These are phyloP conservation scores for Plantago elongata DNA, from an alignment of 257 asterid genomes.

Conservation along the genomic window DNA sequence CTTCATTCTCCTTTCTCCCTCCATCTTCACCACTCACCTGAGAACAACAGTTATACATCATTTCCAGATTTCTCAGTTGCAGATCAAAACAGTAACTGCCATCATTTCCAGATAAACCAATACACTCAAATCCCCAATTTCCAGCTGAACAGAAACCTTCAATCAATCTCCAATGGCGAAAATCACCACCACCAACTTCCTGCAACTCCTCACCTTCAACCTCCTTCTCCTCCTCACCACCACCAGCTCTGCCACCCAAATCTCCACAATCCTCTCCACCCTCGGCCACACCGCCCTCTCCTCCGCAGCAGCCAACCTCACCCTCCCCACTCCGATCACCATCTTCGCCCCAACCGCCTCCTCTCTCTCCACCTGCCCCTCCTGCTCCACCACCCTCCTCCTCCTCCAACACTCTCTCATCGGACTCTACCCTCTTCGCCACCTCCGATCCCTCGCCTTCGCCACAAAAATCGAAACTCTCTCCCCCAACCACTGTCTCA, in stretches of 20 bases:
- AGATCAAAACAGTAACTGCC: no score
- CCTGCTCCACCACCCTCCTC: conserved; percentile 60
- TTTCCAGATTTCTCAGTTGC: no score
- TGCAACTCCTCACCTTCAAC: conserved; percentile 18
- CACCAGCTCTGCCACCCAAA: conserved; percentile 8
- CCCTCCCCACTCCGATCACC: conserved; percentile 50
- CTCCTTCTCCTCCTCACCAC: conserved; percentile 12
- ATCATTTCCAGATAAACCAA: no score
- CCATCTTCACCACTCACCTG: no score
- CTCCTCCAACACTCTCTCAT: conserved; percentile 64
- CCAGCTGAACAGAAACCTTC: not conserved
- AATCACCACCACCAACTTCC: not conserved
- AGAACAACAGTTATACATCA: no score
- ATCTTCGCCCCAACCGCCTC: conserved; percentile 66
- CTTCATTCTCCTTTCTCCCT: no score
- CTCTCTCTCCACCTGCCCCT: conserved; percentile 65
- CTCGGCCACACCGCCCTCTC: conserved; percentile 59
- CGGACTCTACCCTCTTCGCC: conserved; percentile 61
- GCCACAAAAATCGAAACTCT: conserved; percentile 61
- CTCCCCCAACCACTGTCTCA: conserved; percentile 62
- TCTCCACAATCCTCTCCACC: conserved; percentile 41
- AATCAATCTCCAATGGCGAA: conserved; percentile 15
- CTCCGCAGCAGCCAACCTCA: conserved; percentile 27
- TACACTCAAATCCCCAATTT: not conserved
- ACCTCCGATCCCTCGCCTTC: conserved; percentile 51